These are phyloP conservation scores for Sclerotinia trifoliorum DNA, from an alignment of 2,329 filamentous ascomycete species.

Conservation along the genomic window DNA sequence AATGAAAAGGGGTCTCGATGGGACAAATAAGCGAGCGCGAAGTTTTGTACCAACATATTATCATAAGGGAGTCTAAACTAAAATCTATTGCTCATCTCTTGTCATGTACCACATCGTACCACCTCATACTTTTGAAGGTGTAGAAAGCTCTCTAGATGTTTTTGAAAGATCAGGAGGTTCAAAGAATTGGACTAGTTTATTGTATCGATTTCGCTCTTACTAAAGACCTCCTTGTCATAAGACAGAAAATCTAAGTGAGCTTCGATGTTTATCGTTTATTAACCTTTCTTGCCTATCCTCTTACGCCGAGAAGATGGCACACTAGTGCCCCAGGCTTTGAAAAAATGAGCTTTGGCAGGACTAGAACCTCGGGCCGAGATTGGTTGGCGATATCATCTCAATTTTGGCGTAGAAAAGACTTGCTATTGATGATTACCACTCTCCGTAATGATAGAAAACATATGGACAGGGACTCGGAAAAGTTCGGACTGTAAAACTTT, in stretches of 20 bases:
- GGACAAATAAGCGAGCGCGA: neutral
- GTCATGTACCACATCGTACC: neutral
- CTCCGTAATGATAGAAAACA: too few species aligned
- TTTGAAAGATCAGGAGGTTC: neutral
- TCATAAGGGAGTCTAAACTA: neutral
- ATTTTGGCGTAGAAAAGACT: too few species aligned
- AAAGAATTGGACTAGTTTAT: neutral
- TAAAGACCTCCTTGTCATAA: neutral
- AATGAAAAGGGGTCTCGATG: neutral
- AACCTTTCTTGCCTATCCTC: neutral
- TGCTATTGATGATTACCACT: too few species aligned
- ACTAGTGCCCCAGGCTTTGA: too few species aligned
- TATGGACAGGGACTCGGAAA: too few species aligned
- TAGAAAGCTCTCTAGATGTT: neutral
- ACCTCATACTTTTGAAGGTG: neutral
- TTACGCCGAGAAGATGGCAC: too few species aligned
- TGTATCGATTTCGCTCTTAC: neutral
- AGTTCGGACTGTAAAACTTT: too few species aligned
- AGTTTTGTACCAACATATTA: neutral
- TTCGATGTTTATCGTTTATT: neutral
- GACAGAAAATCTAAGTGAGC: neutral
- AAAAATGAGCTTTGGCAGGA: too few species aligned
- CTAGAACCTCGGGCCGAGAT: too few species aligned
- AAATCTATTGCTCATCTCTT: neutral
- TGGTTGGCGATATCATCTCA: too few species aligned